Conservation (phyloP, 2,329 filamentous ascomycete species). For the Acrocalymma vagum region DNA sequence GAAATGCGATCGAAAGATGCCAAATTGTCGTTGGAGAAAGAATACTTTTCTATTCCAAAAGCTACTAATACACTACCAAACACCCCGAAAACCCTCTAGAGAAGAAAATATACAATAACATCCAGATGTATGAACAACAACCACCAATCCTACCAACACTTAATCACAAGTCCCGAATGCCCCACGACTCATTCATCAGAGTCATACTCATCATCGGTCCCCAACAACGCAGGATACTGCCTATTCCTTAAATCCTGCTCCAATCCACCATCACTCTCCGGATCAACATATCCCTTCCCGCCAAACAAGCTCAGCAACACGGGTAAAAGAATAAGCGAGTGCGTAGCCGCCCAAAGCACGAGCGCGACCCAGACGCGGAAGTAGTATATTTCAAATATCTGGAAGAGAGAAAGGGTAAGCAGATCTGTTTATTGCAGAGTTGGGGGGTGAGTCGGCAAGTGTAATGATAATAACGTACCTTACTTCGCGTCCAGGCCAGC, state of each 20-base stretch:
- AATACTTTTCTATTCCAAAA: too few relatives aligned
- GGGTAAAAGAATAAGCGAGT: conserved; percentile 90
- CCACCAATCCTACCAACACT: conserved; percentile 11
- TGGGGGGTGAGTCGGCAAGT: neutral
- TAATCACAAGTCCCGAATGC: too few relatives aligned
- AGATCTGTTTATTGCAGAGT: neutral
- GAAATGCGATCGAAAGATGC: too few relatives aligned
- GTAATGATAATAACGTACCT: too few relatives aligned
- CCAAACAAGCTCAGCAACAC: conserved; percentile 87
- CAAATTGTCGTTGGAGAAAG: too few relatives aligned
- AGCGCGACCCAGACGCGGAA: conserved; percentile 96
- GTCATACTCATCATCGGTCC: conserved; percentile 73
- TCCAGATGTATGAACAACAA: neutral
- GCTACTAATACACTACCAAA: too few relatives aligned
- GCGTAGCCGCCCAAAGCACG: conserved; percentile 85
- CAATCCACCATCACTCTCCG: conserved; percentile 85
- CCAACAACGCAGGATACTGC: conserved; percentile 76
- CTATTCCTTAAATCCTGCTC: conserved; percentile 87
- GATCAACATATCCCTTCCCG: conserved; percentile 84
- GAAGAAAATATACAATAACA: too few relatives aligned
- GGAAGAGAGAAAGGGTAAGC: neutral
- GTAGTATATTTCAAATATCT: conserved; percentile 99
- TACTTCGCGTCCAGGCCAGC: conserved; percentile 91
- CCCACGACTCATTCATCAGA: too few relatives aligned
- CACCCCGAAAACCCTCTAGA: too few relatives aligned